Conservation (phyloP, 305 asterid genomes). For the Fraxinus dipetala region DNA sequence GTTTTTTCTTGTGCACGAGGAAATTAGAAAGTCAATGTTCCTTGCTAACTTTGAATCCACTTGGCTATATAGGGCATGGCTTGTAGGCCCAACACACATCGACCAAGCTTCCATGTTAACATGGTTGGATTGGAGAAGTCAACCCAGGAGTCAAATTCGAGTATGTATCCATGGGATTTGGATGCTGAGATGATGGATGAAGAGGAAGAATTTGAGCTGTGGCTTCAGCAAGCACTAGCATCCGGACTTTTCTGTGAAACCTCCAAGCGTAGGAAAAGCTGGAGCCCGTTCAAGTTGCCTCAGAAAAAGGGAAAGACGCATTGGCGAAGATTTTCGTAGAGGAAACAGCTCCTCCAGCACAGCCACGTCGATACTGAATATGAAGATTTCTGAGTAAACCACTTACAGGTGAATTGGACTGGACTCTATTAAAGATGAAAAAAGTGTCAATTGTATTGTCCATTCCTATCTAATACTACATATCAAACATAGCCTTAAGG, state of each 20-base stretch:
- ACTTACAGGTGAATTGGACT: not conserved
- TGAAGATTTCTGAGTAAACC: not conserved
- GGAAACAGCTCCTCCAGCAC: not conserved
- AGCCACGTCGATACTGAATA: not conserved
- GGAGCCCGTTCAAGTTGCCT: constrained; percentile 95
- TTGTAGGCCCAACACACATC: constrained; percentile 92
- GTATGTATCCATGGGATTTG: constrained; percentile 92
- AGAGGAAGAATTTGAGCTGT: constrained; percentile 91
- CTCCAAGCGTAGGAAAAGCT: constrained; percentile 87
- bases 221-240: constrained; percentile 97
- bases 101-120: constrained; percentile 98
- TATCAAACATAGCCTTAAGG: constrained; percentile 2
- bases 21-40: not conserved
- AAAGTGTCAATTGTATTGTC: not conserved
- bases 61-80: constrained; percentile 74
- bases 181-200: constrained; percentile 95
- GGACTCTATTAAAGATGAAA: not conserved
- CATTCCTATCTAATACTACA: not conserved
- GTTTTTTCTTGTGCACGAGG: not conserved
- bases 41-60: constrained; percentile 1
- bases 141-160: constrained; percentile 68
- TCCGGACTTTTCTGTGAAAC: constrained; percentile 90
- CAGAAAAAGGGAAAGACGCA: constrained; percentile 75
- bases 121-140: constrained; percentile 91
- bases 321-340: constrained; percentile 83